phyloP scores from a whole-genome alignment of 2,329 filamentous ascomycete genomes.

The Ceratocystis colombiana region DNA sequence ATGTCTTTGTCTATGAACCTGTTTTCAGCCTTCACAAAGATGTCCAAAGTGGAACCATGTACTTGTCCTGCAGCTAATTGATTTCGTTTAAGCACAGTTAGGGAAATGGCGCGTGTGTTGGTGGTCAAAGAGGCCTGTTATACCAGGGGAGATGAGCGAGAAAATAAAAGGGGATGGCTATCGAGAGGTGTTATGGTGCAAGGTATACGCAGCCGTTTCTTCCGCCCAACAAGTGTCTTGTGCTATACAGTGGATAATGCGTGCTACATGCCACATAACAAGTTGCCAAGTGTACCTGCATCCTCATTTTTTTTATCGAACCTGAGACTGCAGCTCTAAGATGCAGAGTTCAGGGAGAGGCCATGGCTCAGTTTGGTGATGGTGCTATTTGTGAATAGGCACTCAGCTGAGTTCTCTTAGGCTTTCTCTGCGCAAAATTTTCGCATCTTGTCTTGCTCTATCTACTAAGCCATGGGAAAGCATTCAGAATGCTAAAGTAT shows the following conservation, averaged over 20 bases:
- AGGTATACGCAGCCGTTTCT: background rate
- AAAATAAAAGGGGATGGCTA: background rate
- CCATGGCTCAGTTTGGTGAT: background rate
- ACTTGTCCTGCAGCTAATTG: conserved; percentile 15
- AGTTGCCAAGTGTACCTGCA: background rate
- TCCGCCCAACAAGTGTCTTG: background rate
- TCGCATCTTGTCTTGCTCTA: background rate
- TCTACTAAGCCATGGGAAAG: background rate
- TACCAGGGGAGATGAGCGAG: conserved; percentile 4
- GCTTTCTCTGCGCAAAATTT: background rate
- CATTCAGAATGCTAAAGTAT: background rate
- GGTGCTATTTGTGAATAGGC: background rate
- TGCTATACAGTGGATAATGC: background rate
- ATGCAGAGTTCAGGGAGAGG: conserved; percentile 10
- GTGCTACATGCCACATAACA: background rate
- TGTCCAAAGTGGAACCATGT: conserved; percentile 9
- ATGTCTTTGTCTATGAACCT: background rate
- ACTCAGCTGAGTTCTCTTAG: background rate
- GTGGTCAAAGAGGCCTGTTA: background rate
- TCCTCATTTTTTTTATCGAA: background rate
- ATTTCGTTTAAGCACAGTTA: conserved; percentile 25
- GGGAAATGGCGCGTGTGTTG: conserved; percentile 1
- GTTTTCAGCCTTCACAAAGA: conserved; percentile 8
- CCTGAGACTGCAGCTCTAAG: background rate
- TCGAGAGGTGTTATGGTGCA: background rate